Percentiles rank a stretch among this genome's conserved stretches.
phyloP scores from a whole-genome alignment of 2,329 filamentous ascomycete species.

The Xylaria digitata region DNA sequence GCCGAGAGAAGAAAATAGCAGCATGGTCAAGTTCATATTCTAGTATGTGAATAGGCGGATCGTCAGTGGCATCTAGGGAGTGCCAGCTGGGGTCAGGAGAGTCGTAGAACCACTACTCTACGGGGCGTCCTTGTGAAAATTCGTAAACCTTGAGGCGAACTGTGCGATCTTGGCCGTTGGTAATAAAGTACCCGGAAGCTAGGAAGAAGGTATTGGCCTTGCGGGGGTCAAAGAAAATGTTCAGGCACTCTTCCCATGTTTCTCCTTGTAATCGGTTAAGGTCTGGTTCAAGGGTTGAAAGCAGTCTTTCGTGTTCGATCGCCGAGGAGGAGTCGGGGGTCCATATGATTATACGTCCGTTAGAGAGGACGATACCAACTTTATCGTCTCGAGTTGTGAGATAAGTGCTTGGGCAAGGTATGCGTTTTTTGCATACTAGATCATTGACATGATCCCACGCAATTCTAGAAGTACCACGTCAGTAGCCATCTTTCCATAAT shows the following conservation, averaged over 20 bases:
- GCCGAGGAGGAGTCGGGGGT: slow-evolving; percentile 36
- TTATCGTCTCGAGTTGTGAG: slow-evolving; percentile 34
- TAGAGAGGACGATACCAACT: slow-evolving; percentile 39
- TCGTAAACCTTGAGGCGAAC: slow-evolving; percentile 23
- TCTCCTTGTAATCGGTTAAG: neutral
- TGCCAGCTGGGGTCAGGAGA: too few relatives aligned
- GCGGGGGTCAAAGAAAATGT: slow-evolving; percentile 38
- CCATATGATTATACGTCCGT: slow-evolving; percentile 42
- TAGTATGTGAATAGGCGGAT: neutral
- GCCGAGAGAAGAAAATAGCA: slow-evolving; percentile 16
- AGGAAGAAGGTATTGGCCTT: slow-evolving; percentile 38
- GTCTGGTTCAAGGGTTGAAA: slow-evolving; percentile 15
- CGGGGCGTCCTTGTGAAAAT: neutral
- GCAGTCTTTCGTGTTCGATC: slow-evolving; percentile 27
- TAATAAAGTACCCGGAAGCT: slow-evolving; percentile 30
- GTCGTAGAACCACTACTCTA: slow-evolving; percentile 17
- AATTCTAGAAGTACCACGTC: slow-evolving; percentile 36
- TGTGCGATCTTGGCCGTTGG: too few relatives aligned
- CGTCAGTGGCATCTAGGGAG: too few relatives aligned
- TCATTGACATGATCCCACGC: slow-evolving; percentile 44
- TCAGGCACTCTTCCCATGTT: slow-evolving; percentile 28
- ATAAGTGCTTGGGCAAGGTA: slow-evolving; percentile 32
- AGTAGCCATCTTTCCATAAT: slow-evolving; percentile 21
- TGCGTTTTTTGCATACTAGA: slow-evolving; percentile 34
- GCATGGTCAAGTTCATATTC: slow-evolving; percentile 24